Percentiles rank a stretch among this genome's conserved stretches.
Evolutionary conservation across 2,329 filamentous ascomycete genomes (phyloP).

Genomic region (Emergomyces orientalis): DNA sequence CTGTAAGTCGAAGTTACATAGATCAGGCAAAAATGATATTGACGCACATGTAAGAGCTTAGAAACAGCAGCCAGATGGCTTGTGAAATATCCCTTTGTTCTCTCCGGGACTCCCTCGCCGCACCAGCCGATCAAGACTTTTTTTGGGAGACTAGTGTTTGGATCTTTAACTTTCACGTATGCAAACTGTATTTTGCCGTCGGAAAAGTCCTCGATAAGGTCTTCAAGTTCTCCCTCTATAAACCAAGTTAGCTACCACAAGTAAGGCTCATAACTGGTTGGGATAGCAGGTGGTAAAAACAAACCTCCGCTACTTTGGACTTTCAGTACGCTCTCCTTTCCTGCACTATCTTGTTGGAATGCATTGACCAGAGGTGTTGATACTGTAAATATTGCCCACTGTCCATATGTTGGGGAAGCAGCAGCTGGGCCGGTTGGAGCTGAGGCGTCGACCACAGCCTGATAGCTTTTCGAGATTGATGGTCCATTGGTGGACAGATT

Average conservation of each 20-base stretch:
- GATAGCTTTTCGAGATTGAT: slow-evolving; percentile 69
- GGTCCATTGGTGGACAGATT: slow-evolving; percentile 71
- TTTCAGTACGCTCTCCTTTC: slow-evolving; percentile 91
- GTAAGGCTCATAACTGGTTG: no score
- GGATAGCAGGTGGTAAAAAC: slow-evolving; percentile 10
- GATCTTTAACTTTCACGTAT: slow-evolving; percentile 92
- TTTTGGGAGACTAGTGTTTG: slow-evolving; percentile 83
- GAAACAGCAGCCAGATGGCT: slow-evolving; percentile 84
- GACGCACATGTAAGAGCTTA: slow-evolving; percentile 72
- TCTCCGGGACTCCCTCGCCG: slow-evolving; percentile 93
- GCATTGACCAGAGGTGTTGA: slow-evolving; percentile 85
- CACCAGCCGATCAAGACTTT: slow-evolving; percentile 93
- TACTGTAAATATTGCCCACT: slow-evolving; percentile 92
- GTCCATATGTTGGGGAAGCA: slow-evolving; percentile 70
- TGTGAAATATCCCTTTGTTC: slow-evolving; percentile 97
- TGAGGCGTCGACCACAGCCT: slow-evolving; percentile 55
- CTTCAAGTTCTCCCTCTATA: slow-evolving; percentile 77
- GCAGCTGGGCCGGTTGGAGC: slow-evolving; percentile 48
- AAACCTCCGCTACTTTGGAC: slow-evolving; percentile 83
- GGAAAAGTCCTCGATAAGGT: slow-evolving; percentile 90
- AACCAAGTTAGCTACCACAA: no score
- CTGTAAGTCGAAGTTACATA: slow-evolving; percentile 6
- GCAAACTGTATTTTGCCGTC: slow-evolving; percentile 96
- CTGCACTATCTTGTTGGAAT: slow-evolving; percentile 70
- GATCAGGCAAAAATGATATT: not conserved